Evolutionary conservation across 2,329 filamentous ascomycete genomes (phyloP).

Genomic region (Beauveria pseudobassiana): DNA sequence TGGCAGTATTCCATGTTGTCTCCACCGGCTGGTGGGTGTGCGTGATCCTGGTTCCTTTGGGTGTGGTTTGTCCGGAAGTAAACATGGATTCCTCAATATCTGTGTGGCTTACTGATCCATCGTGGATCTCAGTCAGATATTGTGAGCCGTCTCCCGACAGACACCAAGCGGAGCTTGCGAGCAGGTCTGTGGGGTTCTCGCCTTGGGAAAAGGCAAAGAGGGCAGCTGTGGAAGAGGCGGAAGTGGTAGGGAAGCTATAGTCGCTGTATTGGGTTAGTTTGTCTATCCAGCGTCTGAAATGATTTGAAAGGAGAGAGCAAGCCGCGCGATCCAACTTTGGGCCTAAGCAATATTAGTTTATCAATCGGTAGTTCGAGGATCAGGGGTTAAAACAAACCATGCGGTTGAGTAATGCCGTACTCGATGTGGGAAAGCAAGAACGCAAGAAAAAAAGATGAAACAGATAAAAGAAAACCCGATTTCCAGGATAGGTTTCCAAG

Average conservation of each 20-base stretch:
- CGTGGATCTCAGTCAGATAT: conserved; percentile 49
- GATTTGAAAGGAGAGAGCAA: conserved; percentile 25
- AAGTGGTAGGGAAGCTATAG: conserved; percentile 47
- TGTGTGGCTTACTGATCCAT: conserved; percentile 41
- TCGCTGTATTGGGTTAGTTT: conserved; percentile 52
- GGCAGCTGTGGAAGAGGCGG: conserved; percentile 41
- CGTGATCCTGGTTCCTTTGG: conserved; percentile 40
- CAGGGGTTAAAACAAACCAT: conserved; percentile 20
- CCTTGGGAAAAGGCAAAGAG: conserved; percentile 53
- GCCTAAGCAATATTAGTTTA: conserved; percentile 27
- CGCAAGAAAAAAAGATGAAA: background rate
- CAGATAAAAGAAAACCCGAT: background rate
- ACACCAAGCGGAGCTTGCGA: conserved; percentile 48
- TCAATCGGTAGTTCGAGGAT: background rate
- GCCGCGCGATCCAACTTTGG: conserved; percentile 49
- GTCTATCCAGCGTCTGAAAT: conserved; percentile 37
- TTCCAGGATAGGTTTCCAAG: background rate
- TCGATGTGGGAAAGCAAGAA: background rate
- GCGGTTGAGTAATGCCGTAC: conserved; percentile 4
- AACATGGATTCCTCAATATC: conserved; percentile 49
- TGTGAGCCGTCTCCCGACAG: conserved; percentile 51
- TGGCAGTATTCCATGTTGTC: conserved; percentile 39
- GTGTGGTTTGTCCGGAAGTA: conserved; percentile 47
- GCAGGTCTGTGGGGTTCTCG: conserved; percentile 50
- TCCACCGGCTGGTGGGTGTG: conserved; percentile 36